phyloP scores from a whole-genome alignment of 192 early-diverging fungal species.

The Coemansia sp. region DNA sequence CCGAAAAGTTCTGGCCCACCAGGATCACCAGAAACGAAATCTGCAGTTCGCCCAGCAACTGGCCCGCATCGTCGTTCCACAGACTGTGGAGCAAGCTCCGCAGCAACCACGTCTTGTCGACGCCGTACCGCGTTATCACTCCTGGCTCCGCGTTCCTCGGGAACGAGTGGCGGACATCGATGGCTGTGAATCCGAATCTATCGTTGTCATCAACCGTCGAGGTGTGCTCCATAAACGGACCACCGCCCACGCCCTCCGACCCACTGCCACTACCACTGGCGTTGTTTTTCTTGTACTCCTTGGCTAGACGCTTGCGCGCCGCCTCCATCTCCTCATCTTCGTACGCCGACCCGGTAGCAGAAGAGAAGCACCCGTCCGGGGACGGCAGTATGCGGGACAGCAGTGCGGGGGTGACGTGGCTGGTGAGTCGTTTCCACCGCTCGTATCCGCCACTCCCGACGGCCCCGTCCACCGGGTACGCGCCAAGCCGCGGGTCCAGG shows the following conservation, averaged over 20 bases:
- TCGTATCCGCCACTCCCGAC: slow-evolving; percentile 44
- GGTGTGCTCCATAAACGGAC: slow-evolving; percentile 2
- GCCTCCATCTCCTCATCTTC: slow-evolving; percentile 62
- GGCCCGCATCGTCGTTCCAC: slow-evolving; percentile 39
- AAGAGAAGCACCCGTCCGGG: slow-evolving; percentile 36
- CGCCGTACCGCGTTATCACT: slow-evolving; percentile 74
- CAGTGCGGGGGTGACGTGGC: slow-evolving; percentile 61
- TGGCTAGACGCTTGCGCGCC: not conserved
- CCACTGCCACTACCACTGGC: no score
- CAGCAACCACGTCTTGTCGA: slow-evolving; percentile 90
- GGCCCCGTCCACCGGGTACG: slow-evolving; percentile 64
- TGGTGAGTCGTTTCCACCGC: slow-evolving; percentile 78
- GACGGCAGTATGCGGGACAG: slow-evolving; percentile 54
- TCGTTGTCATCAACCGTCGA: slow-evolving; percentile 1
- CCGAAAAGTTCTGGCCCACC: slow-evolving; percentile 80
- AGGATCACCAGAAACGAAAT: slow-evolving; percentile 78
- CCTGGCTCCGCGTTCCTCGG: slow-evolving; percentile 64
- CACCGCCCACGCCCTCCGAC: not conserved
- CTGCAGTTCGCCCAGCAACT: slow-evolving; percentile 79
- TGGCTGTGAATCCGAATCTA: slow-evolving; percentile 62
- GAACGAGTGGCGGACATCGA: slow-evolving; percentile 85
- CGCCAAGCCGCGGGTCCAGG: slow-evolving; percentile 78
- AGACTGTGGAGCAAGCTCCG: not conserved
- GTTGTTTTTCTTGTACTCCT: not conserved
- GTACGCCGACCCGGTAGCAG: slow-evolving; percentile 57